Evolutionary conservation across 164 flowering plant species (phyloP), one percentile per base, ranked within the genome.

Genomic region (Umbilicus rupestris): DNA sequence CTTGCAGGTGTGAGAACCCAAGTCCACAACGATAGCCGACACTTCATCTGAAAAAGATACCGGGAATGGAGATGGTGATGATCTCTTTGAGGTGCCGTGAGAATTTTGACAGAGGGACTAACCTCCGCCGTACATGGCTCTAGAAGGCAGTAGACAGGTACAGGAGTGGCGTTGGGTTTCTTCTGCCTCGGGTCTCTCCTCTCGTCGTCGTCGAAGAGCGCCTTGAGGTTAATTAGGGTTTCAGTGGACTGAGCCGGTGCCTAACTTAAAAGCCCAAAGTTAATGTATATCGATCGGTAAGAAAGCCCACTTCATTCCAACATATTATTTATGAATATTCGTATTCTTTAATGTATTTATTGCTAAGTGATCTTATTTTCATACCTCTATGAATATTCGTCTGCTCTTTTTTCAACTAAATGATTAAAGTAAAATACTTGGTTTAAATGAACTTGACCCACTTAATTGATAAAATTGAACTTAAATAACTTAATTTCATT

Each of bases 1-100:
- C 77, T 94, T 94, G 78, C 99, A 94, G 39, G 97, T 91, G 74
- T 94, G 93, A 16, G 96, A 88, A 31, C 99, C 99, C 69, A 94
- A 68, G 81, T 94, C 99, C 26, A 94, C 67, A 0, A 94, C 99
- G 59, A 94, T 85, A 3, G 97, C 99, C 29, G 99, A 94, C 20
- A 91, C 99, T 76, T 94, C 99, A 72, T 94, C 99, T 94, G 80
- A 64, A 55, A 19, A 63, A 62, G 15, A 59, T 30, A 66, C 31
- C 62, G 37, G 64, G 22, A 45, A 24, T 46, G 31, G 26, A 62
- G 26, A 20, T 26, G 60, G 0, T 42, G 55, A 30, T 17, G 14
- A 33, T 31, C 5, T 35, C 37, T 3, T 2, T 42, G 15, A 7
- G 46, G 8, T 14, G 12, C 14, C 26, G 12, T 8, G 29, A 41